Evolutionary conservation across 768 basidiomycete genomes (phyloP).

Genomic region (Russula sp.): DNA sequence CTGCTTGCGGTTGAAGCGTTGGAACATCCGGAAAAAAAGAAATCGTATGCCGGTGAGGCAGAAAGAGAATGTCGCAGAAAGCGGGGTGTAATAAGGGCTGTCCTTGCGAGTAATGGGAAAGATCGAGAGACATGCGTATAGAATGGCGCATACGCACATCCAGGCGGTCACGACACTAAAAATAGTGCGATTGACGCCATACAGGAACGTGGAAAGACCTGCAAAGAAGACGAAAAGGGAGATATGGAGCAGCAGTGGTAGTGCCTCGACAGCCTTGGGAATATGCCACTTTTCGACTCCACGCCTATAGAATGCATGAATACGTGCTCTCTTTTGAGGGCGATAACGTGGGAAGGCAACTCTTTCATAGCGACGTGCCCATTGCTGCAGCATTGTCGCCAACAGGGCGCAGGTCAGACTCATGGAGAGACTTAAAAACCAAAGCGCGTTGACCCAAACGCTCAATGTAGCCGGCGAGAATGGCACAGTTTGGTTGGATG

Average conservation of each 20-base stretch:
- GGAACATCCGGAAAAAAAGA: not conserved
- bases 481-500: slow-evolving; percentile 7
- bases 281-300: slow-evolving; percentile 44
- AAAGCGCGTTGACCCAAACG: slow-evolving; percentile 43
- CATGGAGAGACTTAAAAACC: slow-evolving; percentile 40
- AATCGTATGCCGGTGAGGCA: slow-evolving; percentile 4
- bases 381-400: slow-evolving; percentile 50
- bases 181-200: slow-evolving; percentile 32
- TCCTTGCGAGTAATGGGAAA: slow-evolving; percentile 16
- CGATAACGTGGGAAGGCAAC: slow-evolving; percentile 35
- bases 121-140: slow-evolving; percentile 27
- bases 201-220: slow-evolving; percentile 47
- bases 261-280: slow-evolving; percentile 41
- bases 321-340: slow-evolving; percentile 39
- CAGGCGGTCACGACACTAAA: slow-evolving; percentile 19
- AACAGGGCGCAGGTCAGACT: slow-evolving; percentile 45
- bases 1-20: not conserved
- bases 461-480: slow-evolving; percentile 34
- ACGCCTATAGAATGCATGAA: slow-evolving; percentile 40
- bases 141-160: slow-evolving; percentile 17
- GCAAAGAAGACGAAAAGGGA: slow-evolving; percentile 52
- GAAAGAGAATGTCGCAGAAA: slow-evolving; percentile 1
- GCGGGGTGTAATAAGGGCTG: slow-evolving; percentile 16
- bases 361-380: slow-evolving; percentile 43
- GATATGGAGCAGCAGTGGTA: slow-evolving; percentile 49